A percentile compares a stretch with the other conserved stretches of the same genome.
phyloP scores from a whole-genome alignment of 352 stramenopile genomes.

The Thraustochytrium striatum region DNA sequence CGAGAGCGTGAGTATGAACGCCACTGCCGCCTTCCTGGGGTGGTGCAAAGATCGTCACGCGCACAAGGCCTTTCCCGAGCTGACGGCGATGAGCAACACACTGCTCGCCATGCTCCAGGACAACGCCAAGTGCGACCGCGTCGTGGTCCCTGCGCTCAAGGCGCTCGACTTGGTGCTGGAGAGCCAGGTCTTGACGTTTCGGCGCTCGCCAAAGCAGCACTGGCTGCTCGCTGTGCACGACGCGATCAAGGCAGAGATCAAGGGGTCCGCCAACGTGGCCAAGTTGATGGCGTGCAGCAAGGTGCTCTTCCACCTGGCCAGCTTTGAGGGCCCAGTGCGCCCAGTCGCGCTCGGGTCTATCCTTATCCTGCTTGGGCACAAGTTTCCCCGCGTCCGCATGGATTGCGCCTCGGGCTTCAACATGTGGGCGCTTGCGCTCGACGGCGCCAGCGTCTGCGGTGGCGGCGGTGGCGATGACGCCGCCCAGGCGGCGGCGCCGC shows the following conservation, averaged over 20 bases:
- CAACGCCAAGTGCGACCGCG: conserved; percentile 67
- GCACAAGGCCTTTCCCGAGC: neutral
- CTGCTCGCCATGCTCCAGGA: conserved; percentile 65
- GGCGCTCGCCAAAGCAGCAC: conserved; percentile 55
- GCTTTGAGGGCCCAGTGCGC: conserved; percentile 64
- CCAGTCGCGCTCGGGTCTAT: conserved; percentile 64
- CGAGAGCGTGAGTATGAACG: conserved; percentile 26
- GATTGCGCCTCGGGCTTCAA: conserved; percentile 73
- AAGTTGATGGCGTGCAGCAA: conserved; percentile 67
- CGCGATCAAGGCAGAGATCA: conserved; percentile 66
- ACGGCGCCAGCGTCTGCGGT: conserved; percentile 8
- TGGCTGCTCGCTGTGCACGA: conserved; percentile 64
- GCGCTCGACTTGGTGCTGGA: conserved; percentile 71
- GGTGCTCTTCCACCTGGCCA: conserved; percentile 68
- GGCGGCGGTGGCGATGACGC: conserved; percentile 12
- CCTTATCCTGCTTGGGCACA: conserved; percentile 70
- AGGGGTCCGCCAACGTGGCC: conserved; percentile 55
- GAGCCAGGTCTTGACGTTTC: conserved; percentile 63
- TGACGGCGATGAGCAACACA: conserved; percentile 23
- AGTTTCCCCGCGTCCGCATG: conserved; percentile 76
- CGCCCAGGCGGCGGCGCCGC: neutral
- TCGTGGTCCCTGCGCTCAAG: conserved; percentile 78
- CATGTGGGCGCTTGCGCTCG: conserved; percentile 57
- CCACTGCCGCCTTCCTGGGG: conserved; percentile 8
- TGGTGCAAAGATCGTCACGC: conserved; percentile 16